Percentiles rank a stretch among this genome's conserved stretches.
These are phyloP conservation scores for Talaromyces sp. DNA, from an alignment of 2,329 filamentous ascomycete genomes.

Conservation along the genomic window DNA sequence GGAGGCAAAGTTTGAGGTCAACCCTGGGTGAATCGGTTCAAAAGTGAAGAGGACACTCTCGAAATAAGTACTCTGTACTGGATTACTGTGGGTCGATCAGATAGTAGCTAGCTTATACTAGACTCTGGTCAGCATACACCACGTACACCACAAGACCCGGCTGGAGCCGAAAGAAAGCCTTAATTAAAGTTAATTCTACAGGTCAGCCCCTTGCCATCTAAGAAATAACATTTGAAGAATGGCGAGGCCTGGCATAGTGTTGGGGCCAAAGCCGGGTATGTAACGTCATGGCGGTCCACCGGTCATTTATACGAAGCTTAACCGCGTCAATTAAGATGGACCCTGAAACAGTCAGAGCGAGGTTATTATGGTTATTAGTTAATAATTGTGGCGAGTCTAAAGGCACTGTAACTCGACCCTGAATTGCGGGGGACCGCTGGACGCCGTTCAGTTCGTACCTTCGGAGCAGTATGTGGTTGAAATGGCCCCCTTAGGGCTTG, in stretches of 20 bases:
- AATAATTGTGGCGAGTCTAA: neutral
- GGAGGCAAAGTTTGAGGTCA: neutral
- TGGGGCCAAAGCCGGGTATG: neutral
- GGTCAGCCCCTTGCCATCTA: neutral
- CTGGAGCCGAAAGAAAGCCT: neutral
- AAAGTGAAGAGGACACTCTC: neutral
- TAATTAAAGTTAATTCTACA: neutral
- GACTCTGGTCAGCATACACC: neutral
- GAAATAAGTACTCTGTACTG: neutral
- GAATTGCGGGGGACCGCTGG: neutral
- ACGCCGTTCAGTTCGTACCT: neutral
- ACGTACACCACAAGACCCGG: neutral
- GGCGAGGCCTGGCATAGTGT: neutral
- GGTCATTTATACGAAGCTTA: neutral
- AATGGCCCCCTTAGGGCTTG: neutral
- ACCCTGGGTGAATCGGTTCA: neutral
- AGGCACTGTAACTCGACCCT: neutral
- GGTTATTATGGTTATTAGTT: neutral
- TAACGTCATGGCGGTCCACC: neutral
- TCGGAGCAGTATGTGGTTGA: neutral
- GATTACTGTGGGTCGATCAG: neutral
- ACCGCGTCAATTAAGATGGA: neutral
- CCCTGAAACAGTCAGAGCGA: neutral
- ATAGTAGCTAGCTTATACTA: neutral
- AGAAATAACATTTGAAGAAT: neutral